These are phyloP conservation scores for Trichoderma atroviride DNA, from an alignment of 2,329 filamentous ascomycete species.

Conservation along the genomic window DNA sequence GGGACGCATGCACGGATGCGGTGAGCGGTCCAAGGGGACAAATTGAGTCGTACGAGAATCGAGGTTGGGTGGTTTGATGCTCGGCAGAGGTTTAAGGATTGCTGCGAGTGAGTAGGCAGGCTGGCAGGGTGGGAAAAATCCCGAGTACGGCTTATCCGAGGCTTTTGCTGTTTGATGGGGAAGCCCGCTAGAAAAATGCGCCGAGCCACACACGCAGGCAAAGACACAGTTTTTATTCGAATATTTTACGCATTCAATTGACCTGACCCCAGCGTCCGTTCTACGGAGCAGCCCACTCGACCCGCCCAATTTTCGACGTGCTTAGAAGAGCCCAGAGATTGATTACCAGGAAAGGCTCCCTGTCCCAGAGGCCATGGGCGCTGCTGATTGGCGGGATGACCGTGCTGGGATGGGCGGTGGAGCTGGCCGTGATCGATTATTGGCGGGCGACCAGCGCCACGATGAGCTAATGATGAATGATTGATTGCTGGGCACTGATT, in stretches of 20 bases:
- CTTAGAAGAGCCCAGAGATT: neutral
- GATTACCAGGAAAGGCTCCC: constrained; percentile 8
- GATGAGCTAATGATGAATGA: constrained; percentile 21
- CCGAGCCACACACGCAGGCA: neutral
- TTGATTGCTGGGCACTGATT: constrained; percentile 21
- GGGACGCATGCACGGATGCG: neutral
- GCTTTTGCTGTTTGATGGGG: constrained; percentile 13
- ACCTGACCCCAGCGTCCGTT: constrained; percentile 21
- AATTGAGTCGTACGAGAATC: constrained; percentile 22
- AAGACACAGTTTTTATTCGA: neutral
- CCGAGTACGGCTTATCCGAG: constrained; percentile 22
- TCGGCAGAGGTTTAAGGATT: neutral
- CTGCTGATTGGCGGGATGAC: constrained; percentile 20
- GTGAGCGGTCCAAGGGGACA: neutral
- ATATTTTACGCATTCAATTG: constrained; percentile 1
- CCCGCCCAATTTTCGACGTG: constrained; percentile 12
- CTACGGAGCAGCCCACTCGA: constrained; percentile 22
- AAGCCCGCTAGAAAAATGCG: neutral
- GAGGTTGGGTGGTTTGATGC: constrained; percentile 15
- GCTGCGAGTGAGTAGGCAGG: neutral
- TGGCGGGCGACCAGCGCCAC: constrained; percentile 18
- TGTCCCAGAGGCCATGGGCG: neutral
- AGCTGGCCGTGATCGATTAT: constrained; percentile 13
- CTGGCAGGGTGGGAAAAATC: neutral
- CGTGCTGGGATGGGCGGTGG: neutral